phyloP scores from a whole-genome alignment of 225 moss, liverwort and hornwort genomes.

The Straminergon stramineum region DNA sequence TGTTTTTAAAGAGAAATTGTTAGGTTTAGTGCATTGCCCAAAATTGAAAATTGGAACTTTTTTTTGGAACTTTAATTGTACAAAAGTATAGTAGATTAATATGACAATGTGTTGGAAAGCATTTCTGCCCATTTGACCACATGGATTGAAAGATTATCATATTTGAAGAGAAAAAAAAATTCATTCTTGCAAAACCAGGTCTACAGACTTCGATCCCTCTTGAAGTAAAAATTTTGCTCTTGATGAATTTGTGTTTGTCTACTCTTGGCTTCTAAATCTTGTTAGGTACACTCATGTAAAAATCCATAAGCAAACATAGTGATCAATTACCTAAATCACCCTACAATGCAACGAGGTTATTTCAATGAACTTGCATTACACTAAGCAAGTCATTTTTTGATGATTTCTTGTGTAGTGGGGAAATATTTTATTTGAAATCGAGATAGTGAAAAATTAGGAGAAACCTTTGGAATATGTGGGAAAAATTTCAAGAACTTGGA shows the following conservation, averaged over 20 bases:
- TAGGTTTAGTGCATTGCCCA: background rate
- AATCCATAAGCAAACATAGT: background rate
- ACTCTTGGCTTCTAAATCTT: background rate
- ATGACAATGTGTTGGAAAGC: background rate
- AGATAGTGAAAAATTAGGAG: background rate
- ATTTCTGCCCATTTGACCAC: accelerated
- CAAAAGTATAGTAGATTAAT: background rate
- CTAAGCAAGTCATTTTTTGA: background rate
- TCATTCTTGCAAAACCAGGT: accelerated
- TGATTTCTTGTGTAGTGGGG: accelerated
- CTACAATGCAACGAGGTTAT: background rate
- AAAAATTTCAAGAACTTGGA: background rate
- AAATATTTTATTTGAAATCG: background rate
- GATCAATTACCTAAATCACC: background rate
- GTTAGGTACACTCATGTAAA: accelerated
- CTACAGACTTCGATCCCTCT: accelerated
- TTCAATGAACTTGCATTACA: background rate
- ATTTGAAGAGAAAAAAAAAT: background rate
- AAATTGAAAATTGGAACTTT: background rate
- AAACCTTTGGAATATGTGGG: background rate
- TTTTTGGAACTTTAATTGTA: accelerated
- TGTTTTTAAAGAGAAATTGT: background rate
- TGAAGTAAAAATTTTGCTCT: background rate
- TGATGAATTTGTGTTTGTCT: accelerated
- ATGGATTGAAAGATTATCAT: background rate